Conservation (phyloP, 768 basidiomycete genomes). For the Hemileccinum impolitum region DNA sequence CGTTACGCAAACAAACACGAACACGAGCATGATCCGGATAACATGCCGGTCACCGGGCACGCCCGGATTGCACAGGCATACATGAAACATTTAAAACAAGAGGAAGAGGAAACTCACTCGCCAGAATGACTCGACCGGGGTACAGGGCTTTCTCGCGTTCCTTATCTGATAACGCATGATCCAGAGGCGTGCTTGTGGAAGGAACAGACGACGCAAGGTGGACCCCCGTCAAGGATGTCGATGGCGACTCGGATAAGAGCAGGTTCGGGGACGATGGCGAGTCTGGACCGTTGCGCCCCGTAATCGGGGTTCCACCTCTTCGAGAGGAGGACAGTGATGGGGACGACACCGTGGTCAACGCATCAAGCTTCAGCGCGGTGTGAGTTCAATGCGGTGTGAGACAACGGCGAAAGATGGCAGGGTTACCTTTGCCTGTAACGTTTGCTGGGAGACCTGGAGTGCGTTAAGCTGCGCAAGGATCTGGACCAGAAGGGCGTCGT, state of each 20-base stretch:
- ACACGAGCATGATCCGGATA: conserved; percentile 11
- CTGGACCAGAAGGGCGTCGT: conserved; percentile 63
- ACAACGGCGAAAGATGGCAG: not conserved
- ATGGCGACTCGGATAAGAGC: conserved; percentile 31
- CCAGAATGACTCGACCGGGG: conserved; percentile 77
- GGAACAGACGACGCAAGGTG: conserved; percentile 30
- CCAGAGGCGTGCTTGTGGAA: conserved; percentile 13
- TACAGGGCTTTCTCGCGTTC: conserved; percentile 76
- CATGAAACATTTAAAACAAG: not conserved
- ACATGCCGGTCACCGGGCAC: conserved; percentile 1
- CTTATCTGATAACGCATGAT: conserved; percentile 41
- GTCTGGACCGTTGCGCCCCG: conserved; percentile 18
- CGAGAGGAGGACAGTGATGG: conserved; percentile 17
- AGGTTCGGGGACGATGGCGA: conserved; percentile 25
- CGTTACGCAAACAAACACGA: conserved; percentile 1
- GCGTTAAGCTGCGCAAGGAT: conserved; percentile 70
- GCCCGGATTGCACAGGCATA: not conserved
- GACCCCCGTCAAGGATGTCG: conserved; percentile 23
- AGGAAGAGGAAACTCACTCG: conserved; percentile 60
- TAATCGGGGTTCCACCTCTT: conserved; percentile 27
- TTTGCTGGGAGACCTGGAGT: conserved; percentile 72
- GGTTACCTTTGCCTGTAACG: conserved; percentile 72
- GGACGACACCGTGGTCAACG: conserved; percentile 30
- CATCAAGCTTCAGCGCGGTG: conserved; percentile 46
- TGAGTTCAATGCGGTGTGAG: not conserved